These are phyloP conservation scores for Nepenthes gracilis DNA, from an alignment of 148 eudicot species.

Conservation along the genomic window DNA sequence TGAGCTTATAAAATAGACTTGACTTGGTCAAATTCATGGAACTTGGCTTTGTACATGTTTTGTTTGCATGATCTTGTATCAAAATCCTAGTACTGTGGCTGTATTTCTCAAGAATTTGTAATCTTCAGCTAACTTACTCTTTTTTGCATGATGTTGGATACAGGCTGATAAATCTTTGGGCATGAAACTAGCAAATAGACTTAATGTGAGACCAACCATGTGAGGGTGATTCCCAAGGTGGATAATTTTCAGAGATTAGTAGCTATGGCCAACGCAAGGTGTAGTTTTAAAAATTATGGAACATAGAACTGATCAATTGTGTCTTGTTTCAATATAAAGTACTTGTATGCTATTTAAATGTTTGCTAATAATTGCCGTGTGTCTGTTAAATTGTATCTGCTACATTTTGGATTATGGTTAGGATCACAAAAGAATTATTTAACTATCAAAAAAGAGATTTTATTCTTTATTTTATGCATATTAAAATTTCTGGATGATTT, in stretches of 20 bases:
- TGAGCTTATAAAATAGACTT: not conserved
- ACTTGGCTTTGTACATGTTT: no score
- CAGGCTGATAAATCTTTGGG: slow-evolving; percentile 8
- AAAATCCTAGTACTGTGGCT: not conserved
- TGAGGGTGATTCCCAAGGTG: not conserved
- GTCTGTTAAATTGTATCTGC: no score
- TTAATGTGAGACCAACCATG: slow-evolving; percentile 9
- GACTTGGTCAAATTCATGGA: no score
- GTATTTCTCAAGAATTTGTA: not conserved
- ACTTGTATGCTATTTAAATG: not conserved
- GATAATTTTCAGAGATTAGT: not conserved
- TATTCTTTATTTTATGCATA: no score
- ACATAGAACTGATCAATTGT: no score
- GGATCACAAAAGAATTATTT: no score
- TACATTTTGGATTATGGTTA: no score
- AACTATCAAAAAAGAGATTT: no score
- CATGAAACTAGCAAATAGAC: slow-evolving; percentile 4
- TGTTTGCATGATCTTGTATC: no score
- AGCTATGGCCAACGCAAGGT: not conserved
- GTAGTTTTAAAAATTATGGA: not conserved
- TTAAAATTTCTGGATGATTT: no score
- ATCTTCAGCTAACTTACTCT: not conserved
- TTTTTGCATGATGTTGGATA: not conserved
- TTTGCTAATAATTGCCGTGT: no score
- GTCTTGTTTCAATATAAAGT: not conserved